A percentile compares a stretch with the other conserved stretches of the same genome.
These are phyloP conservation scores for Colletotrichum truncatum DNA, from an alignment of 2,329 filamentous ascomycete genomes.

Conservation along the genomic window DNA sequence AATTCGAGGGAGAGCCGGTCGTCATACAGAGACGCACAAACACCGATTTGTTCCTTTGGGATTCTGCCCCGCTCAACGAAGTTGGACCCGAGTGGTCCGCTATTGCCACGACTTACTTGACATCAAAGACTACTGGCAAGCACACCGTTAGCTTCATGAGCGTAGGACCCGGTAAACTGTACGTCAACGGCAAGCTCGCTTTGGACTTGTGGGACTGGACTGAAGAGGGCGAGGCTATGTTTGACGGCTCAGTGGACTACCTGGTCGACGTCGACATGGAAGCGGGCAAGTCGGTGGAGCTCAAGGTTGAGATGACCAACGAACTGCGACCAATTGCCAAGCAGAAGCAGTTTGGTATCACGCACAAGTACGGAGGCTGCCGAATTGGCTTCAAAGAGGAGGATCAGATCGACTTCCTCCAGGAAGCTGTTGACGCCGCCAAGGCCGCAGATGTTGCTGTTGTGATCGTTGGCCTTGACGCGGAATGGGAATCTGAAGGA, in stretches of 20 bases:
- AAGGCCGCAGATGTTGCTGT: slow-evolving; percentile 72
- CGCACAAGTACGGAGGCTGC: slow-evolving; percentile 75
- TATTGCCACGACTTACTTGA: slow-evolving; percentile 67
- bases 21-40: slow-evolving; percentile 68
- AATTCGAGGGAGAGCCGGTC: slow-evolving; percentile 66
- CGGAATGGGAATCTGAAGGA: slow-evolving; percentile 80
- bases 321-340: slow-evolving; percentile 70
- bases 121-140: slow-evolving; percentile 65
- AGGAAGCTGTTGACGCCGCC: slow-evolving; percentile 71
- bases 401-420: slow-evolving; percentile 68
- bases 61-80: slow-evolving; percentile 69
- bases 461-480: slow-evolving; percentile 74
- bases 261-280: slow-evolving; percentile 68
- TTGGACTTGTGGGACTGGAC: slow-evolving; percentile 77
- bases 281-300: slow-evolving; percentile 66
- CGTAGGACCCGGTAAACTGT: slow-evolving; percentile 71
- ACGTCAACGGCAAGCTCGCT: slow-evolving; percentile 65
- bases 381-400: slow-evolving; percentile 77
- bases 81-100: slow-evolving; percentile 73
- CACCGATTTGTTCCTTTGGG: slow-evolving; percentile 76
- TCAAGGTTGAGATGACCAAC: slow-evolving; percentile 73
- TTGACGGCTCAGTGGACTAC: slow-evolving; percentile 72
- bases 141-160: slow-evolving; percentile 76
- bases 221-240: slow-evolving; percentile 76
- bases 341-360: slow-evolving; percentile 64